Percentiles rank a stretch among this genome's conserved stretches.
Evolutionary conservation across 1,139 yeast species (phyloP).

Genomic region (Meyerozyma sp.): DNA sequence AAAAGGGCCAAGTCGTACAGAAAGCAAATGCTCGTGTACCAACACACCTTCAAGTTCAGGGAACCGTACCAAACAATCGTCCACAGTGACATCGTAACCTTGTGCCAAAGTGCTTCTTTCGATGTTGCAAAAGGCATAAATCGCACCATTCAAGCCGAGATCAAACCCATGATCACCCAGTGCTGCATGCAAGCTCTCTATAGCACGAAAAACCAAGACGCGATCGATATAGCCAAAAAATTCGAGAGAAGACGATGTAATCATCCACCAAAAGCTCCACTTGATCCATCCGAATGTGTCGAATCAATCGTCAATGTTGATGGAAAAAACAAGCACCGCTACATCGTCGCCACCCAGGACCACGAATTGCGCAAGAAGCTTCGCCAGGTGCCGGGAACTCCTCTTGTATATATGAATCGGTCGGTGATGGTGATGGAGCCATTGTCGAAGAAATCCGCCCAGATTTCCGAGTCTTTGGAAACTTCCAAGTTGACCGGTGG

Average conservation of each 20-base stretch:
- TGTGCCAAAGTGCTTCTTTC: constrained; percentile 60
- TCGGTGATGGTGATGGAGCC: constrained; percentile 98
- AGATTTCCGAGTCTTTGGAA: constrained; percentile 53
- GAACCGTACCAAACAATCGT: constrained; percentile 88
- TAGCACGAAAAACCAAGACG: constrained; percentile 60
- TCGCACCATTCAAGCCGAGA: constrained; percentile 78
- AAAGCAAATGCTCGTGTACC: constrained; percentile 83
- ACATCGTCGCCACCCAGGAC: constrained; percentile 82
- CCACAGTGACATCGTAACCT: constrained; percentile 71
- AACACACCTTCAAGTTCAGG: constrained; percentile 84
- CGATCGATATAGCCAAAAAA: constrained; percentile 72
- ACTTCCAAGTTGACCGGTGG: constrained; percentile 67
- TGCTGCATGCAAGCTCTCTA: constrained; percentile 90
- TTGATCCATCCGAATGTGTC: constrained; percentile 72
- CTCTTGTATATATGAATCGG: constrained; percentile 78
- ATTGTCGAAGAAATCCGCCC: constrained; percentile 64
- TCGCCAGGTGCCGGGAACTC: constrained; percentile 82
- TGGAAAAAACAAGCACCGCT: constrained; percentile 83
- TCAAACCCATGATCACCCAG: constrained; percentile 93
- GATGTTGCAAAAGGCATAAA: constrained; percentile 74
- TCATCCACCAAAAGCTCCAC: constrained; percentile 56
- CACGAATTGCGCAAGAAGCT: constrained; percentile 60
- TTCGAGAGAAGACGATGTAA: constrained; percentile 76
- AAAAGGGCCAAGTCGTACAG: constrained; percentile 92
- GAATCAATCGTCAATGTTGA: constrained; percentile 61